Percentiles rank a stretch among this genome's conserved stretches.
phyloP scores from a whole-genome alignment of 2,329 filamentous ascomycete species.

The Emydomyces testavorans region DNA sequence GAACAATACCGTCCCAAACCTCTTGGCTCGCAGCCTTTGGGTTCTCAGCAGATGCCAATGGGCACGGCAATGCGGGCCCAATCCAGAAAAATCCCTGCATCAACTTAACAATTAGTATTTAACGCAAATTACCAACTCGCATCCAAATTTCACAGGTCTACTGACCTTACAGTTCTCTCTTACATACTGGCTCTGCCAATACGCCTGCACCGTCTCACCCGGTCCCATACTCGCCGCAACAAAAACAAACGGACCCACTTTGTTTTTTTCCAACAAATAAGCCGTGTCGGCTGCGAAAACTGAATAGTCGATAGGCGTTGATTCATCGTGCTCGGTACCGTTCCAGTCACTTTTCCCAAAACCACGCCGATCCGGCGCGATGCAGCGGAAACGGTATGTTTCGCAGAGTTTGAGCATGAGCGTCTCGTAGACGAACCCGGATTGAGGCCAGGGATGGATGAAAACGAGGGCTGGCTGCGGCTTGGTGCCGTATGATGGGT shows the following conservation, averaged over 20 bases:
- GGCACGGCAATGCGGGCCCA: conserved; percentile 20
- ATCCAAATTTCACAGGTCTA: not conserved
- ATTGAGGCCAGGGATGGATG: conserved; percentile 26
- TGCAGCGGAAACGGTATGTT: conserved; percentile 22
- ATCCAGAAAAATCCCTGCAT: conserved; percentile 22
- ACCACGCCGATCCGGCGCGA: conserved; percentile 24
- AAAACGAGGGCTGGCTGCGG: conserved; percentile 20
- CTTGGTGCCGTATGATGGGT: conserved; percentile 11
- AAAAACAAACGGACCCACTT: conserved; percentile 21
- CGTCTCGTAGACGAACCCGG: conserved; percentile 23
- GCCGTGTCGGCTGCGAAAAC: conserved; percentile 23
- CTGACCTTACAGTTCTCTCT: conserved; percentile 19
- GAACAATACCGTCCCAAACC: conserved; percentile 22
- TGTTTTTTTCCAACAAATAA: conserved; percentile 18
- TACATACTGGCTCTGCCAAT: conserved; percentile 18
- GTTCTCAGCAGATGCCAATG: conserved; percentile 17
- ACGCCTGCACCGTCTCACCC: conserved; percentile 22
- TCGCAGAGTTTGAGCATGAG: conserved; percentile 22
- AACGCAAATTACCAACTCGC: no score
- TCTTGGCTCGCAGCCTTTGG: conserved; percentile 20
- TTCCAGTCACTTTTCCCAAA: conserved; percentile 26
- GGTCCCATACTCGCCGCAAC: conserved; percentile 24
- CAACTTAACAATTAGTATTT: not conserved
- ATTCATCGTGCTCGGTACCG: conserved; percentile 12
- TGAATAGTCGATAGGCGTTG: conserved; percentile 20